Conservation (phyloP, 75 land plant genomes). For the Larix kaempferi region DNA sequence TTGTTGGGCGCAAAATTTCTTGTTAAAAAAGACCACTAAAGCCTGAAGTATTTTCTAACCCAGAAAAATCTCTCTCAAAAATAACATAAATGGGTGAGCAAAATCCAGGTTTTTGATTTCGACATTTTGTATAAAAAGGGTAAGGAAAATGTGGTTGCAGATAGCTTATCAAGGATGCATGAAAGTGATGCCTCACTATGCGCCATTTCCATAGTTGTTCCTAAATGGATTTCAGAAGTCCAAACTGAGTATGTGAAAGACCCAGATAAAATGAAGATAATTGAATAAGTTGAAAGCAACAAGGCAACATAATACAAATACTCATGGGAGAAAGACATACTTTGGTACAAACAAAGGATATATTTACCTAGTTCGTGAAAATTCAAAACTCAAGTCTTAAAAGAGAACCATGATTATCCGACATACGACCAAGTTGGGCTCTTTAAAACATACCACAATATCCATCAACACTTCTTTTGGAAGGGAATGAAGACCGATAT, state of each 20-base stretch:
- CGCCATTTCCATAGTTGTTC: neutral
- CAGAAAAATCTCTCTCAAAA: neutral
- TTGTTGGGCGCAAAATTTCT: neutral
- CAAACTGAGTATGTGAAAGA: neutral
- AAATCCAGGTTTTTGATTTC: too few relatives aligned
- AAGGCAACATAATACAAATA: too few relatives aligned
- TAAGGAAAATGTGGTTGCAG: neutral
- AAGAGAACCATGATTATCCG: neutral
- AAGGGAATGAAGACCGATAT: conserved; percentile 1
- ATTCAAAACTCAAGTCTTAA: neutral
- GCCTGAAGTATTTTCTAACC: neutral
- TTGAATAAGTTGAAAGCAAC: neutral
- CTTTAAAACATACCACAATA: neutral
- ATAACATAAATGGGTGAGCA: neutral
- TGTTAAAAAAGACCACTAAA: neutral
- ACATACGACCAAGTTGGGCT: neutral
- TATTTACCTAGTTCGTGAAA: neutral
- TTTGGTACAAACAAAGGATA: neutral
- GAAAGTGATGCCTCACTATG: neutral
- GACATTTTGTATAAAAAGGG: neutral
- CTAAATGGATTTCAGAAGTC: neutral
- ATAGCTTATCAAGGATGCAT: neutral
- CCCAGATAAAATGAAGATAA: neutral
- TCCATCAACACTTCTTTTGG: neutral
- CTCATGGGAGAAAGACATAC: neutral